Conservation (phyloP, 352 stramenopile species). For the Globisporangium irregulare region DNA sequence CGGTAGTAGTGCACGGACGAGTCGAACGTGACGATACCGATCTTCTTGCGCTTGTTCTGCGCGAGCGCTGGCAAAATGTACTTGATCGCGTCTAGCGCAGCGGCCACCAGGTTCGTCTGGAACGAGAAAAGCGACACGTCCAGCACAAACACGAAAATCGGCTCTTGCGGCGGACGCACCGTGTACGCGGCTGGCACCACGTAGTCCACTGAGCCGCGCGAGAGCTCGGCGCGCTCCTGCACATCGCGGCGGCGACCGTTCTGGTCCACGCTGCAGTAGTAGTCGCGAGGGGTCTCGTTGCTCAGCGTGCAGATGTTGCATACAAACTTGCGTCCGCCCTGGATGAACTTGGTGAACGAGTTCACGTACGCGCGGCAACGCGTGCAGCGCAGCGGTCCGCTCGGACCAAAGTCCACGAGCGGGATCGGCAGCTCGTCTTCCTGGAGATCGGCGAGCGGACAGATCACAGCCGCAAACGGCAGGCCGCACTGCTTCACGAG, state of each 20-base stretch:
- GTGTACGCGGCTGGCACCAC: slow-evolving; percentile 82
- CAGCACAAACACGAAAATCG: slow-evolving; percentile 86
- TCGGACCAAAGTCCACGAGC: slow-evolving; percentile 84
- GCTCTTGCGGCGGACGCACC: slow-evolving; percentile 74
- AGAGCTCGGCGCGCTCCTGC: slow-evolving; percentile 76
- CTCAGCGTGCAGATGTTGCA: slow-evolving; percentile 88
- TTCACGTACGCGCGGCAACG: slow-evolving; percentile 87
- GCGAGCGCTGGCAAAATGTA: slow-evolving; percentile 73
- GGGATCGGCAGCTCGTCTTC: slow-evolving; percentile 82
- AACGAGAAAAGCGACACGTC: slow-evolving; percentile 86
- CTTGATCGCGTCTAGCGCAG: slow-evolving; percentile 70
- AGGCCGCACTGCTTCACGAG: slow-evolving; percentile 75
- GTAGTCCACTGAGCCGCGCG: slow-evolving; percentile 83
- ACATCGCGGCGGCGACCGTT: slow-evolving; percentile 80
- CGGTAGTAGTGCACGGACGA: slow-evolving; percentile 83
- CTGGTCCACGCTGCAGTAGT: slow-evolving; percentile 87
- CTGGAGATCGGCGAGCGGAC: slow-evolving; percentile 75
- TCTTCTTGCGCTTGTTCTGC: slow-evolving; percentile 82
- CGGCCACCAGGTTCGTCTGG: slow-evolving; percentile 61
- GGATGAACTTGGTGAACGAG: slow-evolving; percentile 85
- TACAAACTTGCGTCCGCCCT: slow-evolving; percentile 81
- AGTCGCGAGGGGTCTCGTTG: slow-evolving; percentile 84
- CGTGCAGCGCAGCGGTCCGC: slow-evolving; percentile 77
- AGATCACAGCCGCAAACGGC: slow-evolving; percentile 79
- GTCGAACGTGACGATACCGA: slow-evolving; percentile 89